phyloP scores from a whole-genome alignment of 306 rosid species.

The Rosa multiflora region DNA sequence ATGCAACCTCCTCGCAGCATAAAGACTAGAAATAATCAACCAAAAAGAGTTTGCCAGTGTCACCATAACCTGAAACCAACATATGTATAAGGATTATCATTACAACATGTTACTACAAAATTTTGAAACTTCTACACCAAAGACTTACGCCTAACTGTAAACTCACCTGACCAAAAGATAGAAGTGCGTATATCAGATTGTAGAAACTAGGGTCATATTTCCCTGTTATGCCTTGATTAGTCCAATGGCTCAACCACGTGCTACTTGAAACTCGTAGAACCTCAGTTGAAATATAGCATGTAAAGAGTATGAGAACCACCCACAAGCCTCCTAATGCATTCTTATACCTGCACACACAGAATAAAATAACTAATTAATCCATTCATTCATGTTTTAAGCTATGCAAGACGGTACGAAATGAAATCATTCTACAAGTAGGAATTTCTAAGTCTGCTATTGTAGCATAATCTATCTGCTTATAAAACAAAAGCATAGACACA shows the following conservation, averaged over 20 bases:
- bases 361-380: background rate
- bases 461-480: background rate
- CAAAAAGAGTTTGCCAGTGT: slow-evolving; percentile 71
- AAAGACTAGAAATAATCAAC: slow-evolving; percentile 77
- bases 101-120: slow-evolving; percentile 15
- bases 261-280: slow-evolving; percentile 83
- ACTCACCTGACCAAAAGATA: slow-evolving; percentile 81
- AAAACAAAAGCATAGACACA: background rate
- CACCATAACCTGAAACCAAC: slow-evolving; percentile 65
- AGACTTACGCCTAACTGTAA: background rate
- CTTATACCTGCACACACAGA: slow-evolving; percentile 52
- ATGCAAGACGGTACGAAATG: background rate
- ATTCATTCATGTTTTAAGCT: background rate
- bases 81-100: slow-evolving; percentile 6
- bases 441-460: background rate
- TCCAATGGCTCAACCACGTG: slow-evolving; percentile 92
- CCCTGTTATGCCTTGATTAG: slow-evolving; percentile 45
- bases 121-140: slow-evolving; percentile 44
- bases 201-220: slow-evolving; percentile 53
- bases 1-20: slow-evolving; percentile 84
- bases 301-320: slow-evolving; percentile 66
- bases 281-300: slow-evolving; percentile 68
- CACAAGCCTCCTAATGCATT: slow-evolving; percentile 86
- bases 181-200: slow-evolving; percentile 66
- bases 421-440: slow-evolving; percentile 1